These are phyloP conservation scores for Zygosaccharomyces gambellarensis DNA, from an alignment of 805 yeast species.

Conservation along the genomic window DNA sequence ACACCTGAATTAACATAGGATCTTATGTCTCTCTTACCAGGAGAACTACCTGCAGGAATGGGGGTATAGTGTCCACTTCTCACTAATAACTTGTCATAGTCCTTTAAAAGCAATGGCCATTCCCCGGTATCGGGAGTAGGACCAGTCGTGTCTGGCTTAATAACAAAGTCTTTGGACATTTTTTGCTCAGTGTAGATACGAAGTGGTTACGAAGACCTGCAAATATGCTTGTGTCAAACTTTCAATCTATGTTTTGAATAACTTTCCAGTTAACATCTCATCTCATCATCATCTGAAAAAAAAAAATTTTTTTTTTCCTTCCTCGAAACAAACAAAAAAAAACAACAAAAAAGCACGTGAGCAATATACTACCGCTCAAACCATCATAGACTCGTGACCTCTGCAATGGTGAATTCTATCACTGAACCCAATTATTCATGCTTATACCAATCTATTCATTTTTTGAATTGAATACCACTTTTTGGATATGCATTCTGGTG, in stretches of 20 bases:
- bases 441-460: neutral
- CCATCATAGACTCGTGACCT: too few relatives aligned
- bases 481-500: constrained; percentile 43
- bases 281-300: constrained; percentile 17
- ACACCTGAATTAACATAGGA: constrained; percentile 91
- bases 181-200: neutral
- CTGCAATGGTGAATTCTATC: neutral
- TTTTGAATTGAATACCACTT: constrained; percentile 24
- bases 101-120: constrained; percentile 92
- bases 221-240: neutral
- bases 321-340: constrained; percentile 5
- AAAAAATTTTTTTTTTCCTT: constrained; percentile 7
- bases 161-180: constrained; percentile 67
- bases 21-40: constrained; percentile 88
- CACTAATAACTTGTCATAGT: constrained; percentile 88
- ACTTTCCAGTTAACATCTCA: constrained; percentile 7
- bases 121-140: constrained; percentile 83
- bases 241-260: neutral
- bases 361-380: neutral
- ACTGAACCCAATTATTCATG: neutral
- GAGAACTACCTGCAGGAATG: constrained; percentile 92
- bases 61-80: constrained; percentile 98
- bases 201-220: neutral
- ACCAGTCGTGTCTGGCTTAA: constrained; percentile 80
- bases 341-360: constrained; percentile 1